A percentile compares a stretch with the other conserved stretches of the same genome.
phyloP scores from a whole-genome alignment of 257 asterid species.

The Nicotiana noctiflora region DNA sequence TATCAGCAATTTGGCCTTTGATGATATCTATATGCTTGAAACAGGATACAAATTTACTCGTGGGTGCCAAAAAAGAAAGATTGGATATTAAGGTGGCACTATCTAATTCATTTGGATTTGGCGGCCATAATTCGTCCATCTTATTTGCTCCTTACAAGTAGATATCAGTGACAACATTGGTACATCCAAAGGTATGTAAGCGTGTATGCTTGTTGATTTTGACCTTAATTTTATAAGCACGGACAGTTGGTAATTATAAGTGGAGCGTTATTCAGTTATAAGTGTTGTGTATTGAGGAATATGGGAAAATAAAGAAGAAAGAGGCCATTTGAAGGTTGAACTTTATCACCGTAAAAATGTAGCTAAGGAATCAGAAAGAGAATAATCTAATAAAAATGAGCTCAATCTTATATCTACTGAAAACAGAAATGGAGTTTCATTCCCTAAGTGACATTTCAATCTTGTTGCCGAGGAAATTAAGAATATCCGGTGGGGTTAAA shows the following conservation, averaged over 20 bases:
- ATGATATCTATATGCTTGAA: not conserved
- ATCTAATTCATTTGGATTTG: constrained; percentile 21
- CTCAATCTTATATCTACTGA: not conserved
- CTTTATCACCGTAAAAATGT: not conserved
- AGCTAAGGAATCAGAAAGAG: not conserved
- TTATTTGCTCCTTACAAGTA: constrained; percentile 19
- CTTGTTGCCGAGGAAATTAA: not conserved
- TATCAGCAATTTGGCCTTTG: not conserved
- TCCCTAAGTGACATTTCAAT: not conserved
- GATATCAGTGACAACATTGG: not conserved
- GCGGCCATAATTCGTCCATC: constrained; percentile 20
- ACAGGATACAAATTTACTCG: constrained; percentile 14
- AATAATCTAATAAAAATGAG: not conserved
- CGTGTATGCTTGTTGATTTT: not conserved
- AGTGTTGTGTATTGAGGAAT: not conserved
- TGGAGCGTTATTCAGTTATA: not conserved
- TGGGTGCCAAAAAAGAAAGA: constrained; percentile 17
- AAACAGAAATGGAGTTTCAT: not conserved
- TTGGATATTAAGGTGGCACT: constrained; percentile 20
- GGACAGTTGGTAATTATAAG: not conserved
- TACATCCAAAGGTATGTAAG: not conserved
- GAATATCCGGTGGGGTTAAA: not conserved
- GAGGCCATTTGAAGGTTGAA: not conserved
- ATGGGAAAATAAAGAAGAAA: not conserved
- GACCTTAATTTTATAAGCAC: not conserved